A percentile compares a stretch with the other conserved stretches of the same genome.
Conservation (phyloP, 768 basidiomycete species). For the Suillus subaureus region DNA sequence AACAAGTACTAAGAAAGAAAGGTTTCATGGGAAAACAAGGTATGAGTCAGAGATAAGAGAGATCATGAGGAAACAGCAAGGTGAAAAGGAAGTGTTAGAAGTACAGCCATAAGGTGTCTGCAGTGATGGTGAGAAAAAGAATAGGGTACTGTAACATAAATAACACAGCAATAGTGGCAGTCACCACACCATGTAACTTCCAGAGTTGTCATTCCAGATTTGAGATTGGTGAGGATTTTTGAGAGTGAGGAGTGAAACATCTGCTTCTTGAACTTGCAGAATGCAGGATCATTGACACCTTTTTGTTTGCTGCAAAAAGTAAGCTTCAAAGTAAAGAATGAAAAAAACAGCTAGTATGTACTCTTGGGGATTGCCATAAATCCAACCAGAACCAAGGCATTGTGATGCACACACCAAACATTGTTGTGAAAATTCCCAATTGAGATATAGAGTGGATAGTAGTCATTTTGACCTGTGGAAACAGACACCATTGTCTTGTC, state of each 20-base stretch:
- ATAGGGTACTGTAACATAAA: too few species aligned
- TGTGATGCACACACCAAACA: slow-evolving; percentile 20
- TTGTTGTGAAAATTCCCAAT: slow-evolving; percentile 25
- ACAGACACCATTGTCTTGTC: slow-evolving; percentile 33
- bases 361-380: slow-evolving; percentile 33
- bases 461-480: slow-evolving; percentile 26
- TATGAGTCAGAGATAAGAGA: too few species aligned
- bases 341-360: slow-evolving; percentile 11
- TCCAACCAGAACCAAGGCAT: slow-evolving; percentile 19
- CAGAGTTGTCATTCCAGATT: too few species aligned
- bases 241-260: slow-evolving; percentile 21
- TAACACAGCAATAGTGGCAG: slow-evolving; percentile 29
- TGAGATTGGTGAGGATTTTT: background rate
- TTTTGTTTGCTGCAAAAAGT: slow-evolving; percentile 8
- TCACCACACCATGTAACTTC: slow-evolving; percentile 25
- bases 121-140: too few species aligned
- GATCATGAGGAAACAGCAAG: too few species aligned
- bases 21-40: too few species aligned
- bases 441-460: slow-evolving; percentile 25
- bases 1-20: too few species aligned
- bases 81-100: too few species aligned
- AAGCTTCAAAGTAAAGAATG: too few species aligned
- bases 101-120: too few species aligned
- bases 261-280: slow-evolving; percentile 22
- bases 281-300: slow-evolving; percentile 10